These are phyloP conservation scores for Eimeria necatrix DNA, from an alignment of 169 alveolate species.

Conservation along the genomic window DNA sequence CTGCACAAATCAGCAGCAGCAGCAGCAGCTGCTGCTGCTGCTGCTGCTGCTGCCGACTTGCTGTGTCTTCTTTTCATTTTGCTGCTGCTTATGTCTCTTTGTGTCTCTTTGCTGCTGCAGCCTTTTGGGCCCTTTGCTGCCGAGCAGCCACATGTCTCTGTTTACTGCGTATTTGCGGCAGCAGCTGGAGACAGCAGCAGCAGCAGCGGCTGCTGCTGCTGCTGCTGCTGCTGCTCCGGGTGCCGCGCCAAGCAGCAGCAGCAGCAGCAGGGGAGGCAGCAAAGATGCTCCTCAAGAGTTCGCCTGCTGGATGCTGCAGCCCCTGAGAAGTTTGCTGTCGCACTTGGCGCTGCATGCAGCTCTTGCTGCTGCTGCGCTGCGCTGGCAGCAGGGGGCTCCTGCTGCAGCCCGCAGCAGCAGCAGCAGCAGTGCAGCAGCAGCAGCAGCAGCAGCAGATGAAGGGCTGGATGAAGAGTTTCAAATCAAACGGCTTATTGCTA, in stretches of 20 bases:
- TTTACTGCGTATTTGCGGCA: not conserved
- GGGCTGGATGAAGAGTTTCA: not conserved
- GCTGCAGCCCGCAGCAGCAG: not conserved
- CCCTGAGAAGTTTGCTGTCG: slow-evolving; percentile 1
- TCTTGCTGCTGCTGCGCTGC: slow-evolving; percentile 15
- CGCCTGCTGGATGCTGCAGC: slow-evolving; percentile 65
- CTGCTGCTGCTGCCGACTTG: not conserved
- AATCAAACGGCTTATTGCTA: not conserved
- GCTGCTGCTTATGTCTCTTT: not conserved
- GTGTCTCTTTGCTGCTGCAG: not conserved
- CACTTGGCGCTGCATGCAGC: slow-evolving; percentile 68
- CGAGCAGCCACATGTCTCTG: not conserved
- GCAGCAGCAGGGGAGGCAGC: slow-evolving; percentile 23
- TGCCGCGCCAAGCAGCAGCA: slow-evolving; percentile 16
- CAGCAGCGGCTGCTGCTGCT: no score
- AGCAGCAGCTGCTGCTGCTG: no score
- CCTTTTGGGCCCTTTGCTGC: slow-evolving; percentile 8
- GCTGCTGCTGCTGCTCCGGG: no score
- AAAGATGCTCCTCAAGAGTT: slow-evolving; percentile 31
- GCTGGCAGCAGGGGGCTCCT: not conserved
- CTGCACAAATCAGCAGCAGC: no score
- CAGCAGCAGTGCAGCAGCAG: slow-evolving; percentile 30
- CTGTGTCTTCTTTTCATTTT: not conserved
- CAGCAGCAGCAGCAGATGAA: not conserved
- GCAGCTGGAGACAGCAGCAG: not conserved